Conservation (phyloP, 768 basidiomycete genomes). For the Lactarius hatsudake region DNA sequence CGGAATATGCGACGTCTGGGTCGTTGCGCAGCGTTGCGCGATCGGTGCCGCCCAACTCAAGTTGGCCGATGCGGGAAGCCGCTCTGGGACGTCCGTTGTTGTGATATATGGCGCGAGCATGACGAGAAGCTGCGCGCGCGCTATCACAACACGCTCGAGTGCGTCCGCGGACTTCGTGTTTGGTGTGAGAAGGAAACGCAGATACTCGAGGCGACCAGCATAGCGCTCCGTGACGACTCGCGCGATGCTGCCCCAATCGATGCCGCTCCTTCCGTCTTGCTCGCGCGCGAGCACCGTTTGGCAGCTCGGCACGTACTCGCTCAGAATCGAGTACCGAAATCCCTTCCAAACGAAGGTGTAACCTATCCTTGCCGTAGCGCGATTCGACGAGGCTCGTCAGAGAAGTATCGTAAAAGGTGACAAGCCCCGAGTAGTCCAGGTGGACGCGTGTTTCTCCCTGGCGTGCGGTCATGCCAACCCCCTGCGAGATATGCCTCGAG, state of each 20-base stretch:
- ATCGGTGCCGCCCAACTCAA: slow-evolving; percentile 23
- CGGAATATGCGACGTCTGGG: slow-evolving; percentile 6
- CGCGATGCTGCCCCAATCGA: slow-evolving; percentile 44
- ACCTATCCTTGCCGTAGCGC: slow-evolving; percentile 35
- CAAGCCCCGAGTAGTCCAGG: slow-evolving; percentile 40
- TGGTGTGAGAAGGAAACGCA: slow-evolving; percentile 36
- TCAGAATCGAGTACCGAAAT: slow-evolving; percentile 35
- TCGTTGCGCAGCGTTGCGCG: slow-evolving; percentile 24
- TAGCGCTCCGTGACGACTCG: slow-evolving; percentile 43
- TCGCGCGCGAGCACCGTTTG: slow-evolving; percentile 30
- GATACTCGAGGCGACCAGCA: slow-evolving; percentile 41
- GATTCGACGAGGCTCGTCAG: slow-evolving; percentile 38
- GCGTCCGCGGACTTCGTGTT: slow-evolving; percentile 22
- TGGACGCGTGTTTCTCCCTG: slow-evolving; percentile 45
- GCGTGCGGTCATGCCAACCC: slow-evolving; percentile 42
- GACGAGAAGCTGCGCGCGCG: slow-evolving; percentile 20
- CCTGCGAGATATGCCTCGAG: slow-evolving; percentile 37
- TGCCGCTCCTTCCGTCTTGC: slow-evolving; percentile 30
- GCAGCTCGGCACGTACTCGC: slow-evolving; percentile 27
- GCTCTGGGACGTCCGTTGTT: slow-evolving; percentile 16
- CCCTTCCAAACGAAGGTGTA: slow-evolving; percentile 37
- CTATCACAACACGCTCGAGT: not conserved
- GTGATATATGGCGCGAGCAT: slow-evolving; percentile 35
- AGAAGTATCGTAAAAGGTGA: slow-evolving; percentile 44
- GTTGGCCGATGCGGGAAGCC: not conserved